Conservation (phyloP, 805 yeast species). For the Candida berthetii region DNA sequence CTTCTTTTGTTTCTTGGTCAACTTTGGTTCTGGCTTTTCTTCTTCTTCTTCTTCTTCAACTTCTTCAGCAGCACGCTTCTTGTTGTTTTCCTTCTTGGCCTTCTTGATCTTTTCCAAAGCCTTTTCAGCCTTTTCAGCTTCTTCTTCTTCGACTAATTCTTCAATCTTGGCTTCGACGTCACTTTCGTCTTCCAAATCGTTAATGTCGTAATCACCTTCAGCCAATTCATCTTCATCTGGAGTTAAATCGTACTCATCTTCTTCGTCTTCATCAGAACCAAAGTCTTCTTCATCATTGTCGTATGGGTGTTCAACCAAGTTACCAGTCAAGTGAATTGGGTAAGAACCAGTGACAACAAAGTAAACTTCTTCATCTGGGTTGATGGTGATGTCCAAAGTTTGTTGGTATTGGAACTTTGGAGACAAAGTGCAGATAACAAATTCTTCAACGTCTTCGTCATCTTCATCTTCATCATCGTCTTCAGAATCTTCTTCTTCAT, state of each 20-base stretch:
- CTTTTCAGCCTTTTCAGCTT: constrained; percentile 17
- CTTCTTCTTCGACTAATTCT: constrained; percentile 64
- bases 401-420: constrained; percentile 87
- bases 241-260: constrained; percentile 57
- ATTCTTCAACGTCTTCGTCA: constrained; percentile 78
- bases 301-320: constrained; percentile 93
- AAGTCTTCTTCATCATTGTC: constrained; percentile 54
- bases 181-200: constrained; percentile 50
- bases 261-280: constrained; percentile 34
- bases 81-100: constrained; percentile 14
- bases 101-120: constrained; percentile 16
- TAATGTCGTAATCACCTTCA: constrained; percentile 33
- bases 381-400: constrained; percentile 80
- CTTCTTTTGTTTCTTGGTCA: constrained; percentile 13
- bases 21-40: constrained; percentile 22
- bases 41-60: constrained; percentile 23
- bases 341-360: constrained; percentile 96
- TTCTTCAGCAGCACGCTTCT: constrained; percentile 27
- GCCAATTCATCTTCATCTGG: constrained; percentile 70
- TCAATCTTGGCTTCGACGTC: constrained; percentile 70
- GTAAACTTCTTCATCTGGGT: constrained; percentile 90
- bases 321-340: constrained; percentile 88
- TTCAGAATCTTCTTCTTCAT: constrained; percentile 43
- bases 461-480: constrained; percentile 54
- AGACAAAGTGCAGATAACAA: constrained; percentile 81